A percentile compares a stretch with the other conserved stretches of the same genome.
phyloP scores from a whole-genome alignment of 371 early-diverging fungal genomes.

The Syncephalastrum monosporum region DNA sequence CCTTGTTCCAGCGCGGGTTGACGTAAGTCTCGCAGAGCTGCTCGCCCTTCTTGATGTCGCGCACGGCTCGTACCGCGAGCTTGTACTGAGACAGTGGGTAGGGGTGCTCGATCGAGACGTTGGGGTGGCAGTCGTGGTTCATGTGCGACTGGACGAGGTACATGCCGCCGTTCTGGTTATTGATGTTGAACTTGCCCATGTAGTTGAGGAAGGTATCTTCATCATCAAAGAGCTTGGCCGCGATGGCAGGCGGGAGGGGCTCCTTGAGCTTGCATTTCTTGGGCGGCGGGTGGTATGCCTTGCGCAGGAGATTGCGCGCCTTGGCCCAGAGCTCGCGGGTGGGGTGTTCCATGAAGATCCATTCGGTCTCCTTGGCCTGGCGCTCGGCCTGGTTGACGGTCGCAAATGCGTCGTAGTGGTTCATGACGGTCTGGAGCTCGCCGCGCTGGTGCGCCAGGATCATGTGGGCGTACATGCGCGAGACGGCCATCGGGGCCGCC shows the following conservation, averaged over 20 bases:
- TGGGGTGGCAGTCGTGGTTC: conserved; percentile 60
- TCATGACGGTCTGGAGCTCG: conserved; percentile 48
- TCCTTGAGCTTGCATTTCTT: conserved; percentile 54
- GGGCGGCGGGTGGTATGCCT: conserved; percentile 51
- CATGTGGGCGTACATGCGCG: conserved; percentile 58
- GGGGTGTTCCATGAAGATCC: conserved; percentile 63
- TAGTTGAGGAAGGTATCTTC: conserved; percentile 59
- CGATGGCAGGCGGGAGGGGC: conserved; percentile 48
- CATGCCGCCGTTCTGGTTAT: conserved; percentile 69
- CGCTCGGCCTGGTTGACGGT: conserved; percentile 65
- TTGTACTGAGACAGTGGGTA: conserved; percentile 49
- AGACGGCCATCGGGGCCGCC: conserved; percentile 59
- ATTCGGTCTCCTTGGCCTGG: conserved; percentile 64
- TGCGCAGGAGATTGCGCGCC: conserved; percentile 43
- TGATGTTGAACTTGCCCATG: conserved; percentile 67
- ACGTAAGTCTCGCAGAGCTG: conserved; percentile 63
- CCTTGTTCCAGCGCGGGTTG: conserved; percentile 65
- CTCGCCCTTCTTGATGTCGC: conserved; percentile 58
- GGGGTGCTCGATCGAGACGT: conserved; percentile 56
- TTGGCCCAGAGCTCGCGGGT: conserved; percentile 56
- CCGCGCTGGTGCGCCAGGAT: conserved; percentile 58
- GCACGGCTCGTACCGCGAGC: conserved; percentile 52
- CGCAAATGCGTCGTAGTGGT: conserved; percentile 62
- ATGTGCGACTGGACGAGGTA: conserved; percentile 63
- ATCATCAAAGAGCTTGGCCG: conserved; percentile 49